Conservation (phyloP, 1,284 basidiomycete species). For the Trichosporon ovoides region DNA sequence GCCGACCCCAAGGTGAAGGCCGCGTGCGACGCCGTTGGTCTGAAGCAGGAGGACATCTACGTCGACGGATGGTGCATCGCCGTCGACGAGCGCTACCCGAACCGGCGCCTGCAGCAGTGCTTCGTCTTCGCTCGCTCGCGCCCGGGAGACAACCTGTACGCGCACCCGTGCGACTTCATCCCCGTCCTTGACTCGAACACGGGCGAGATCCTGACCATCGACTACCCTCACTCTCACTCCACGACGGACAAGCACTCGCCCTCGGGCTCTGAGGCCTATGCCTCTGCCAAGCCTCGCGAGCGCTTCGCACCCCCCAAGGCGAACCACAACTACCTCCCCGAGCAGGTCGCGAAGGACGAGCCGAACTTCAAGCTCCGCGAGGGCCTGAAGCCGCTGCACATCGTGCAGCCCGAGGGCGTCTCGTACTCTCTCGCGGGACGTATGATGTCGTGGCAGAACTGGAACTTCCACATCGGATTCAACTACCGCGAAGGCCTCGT, state of each 20-base stretch:
- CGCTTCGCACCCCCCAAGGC: constrained; percentile 49
- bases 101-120: constrained; percentile 47
- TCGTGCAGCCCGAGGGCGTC: constrained; percentile 86
- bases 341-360: constrained; percentile 46
- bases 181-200: constrained; percentile 42
- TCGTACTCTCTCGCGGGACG: constrained; percentile 79
- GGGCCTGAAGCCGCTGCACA: constrained; percentile 76
- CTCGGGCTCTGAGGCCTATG: constrained; percentile 32
- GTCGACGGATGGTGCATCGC: constrained; percentile 52
- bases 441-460: constrained; percentile 48
- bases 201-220: constrained; percentile 49
- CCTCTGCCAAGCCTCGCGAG: constrained; percentile 25
- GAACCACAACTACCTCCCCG: constrained; percentile 50
- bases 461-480: constrained; percentile 33
- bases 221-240: constrained; percentile 37
- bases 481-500: constrained; percentile 47
- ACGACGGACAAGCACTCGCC: constrained; percentile 22
- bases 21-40: constrained; percentile 48
- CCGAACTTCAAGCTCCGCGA: constrained; percentile 59
- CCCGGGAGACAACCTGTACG: constrained; percentile 47
- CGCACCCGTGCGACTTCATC: constrained; percentile 51
- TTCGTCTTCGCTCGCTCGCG: constrained; percentile 49
- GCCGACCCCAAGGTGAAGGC: constrained; percentile 45
- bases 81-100: constrained; percentile 50
- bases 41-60: constrained; percentile 44